phyloP scores from a whole-genome alignment of 169 alveolate species.

The Plasmodium knowlesi region DNA sequence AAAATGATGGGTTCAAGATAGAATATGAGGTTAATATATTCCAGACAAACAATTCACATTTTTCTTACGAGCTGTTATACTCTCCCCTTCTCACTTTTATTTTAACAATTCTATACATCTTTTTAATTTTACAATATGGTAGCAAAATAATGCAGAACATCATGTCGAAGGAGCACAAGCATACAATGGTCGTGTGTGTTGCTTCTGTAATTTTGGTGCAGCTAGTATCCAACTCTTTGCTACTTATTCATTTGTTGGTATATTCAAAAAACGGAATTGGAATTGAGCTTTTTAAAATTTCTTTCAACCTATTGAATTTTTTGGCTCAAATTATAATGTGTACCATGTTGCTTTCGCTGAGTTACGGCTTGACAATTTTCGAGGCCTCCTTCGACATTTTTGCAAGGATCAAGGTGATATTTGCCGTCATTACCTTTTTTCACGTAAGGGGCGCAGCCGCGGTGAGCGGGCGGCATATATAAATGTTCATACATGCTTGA shows the following conservation, averaged over 20 bases:
- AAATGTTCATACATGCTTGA: neutral
- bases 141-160: slow-evolving; percentile 35
- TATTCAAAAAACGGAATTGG: slow-evolving; percentile 69
- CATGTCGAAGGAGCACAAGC: slow-evolving; percentile 37
- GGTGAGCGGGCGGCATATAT: neutral
- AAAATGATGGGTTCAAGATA: slow-evolving; percentile 50
- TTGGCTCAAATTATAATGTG: slow-evolving; percentile 68
- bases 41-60: slow-evolving; percentile 61
- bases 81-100: slow-evolving; percentile 57
- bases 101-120: slow-evolving; percentile 42
- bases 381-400: slow-evolving; percentile 31
- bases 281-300: slow-evolving; percentile 48
- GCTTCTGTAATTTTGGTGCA: slow-evolving; percentile 57
- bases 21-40: slow-evolving; percentile 68
- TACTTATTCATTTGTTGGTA: slow-evolving; percentile 54
- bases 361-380: slow-evolving; percentile 58
- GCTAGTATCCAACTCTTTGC: slow-evolving; percentile 46
- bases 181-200: slow-evolving; percentile 43
- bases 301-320: slow-evolving; percentile 57
- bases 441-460: slow-evolving; percentile 43
- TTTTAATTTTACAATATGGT: slow-evolving; percentile 54
- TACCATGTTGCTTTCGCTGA: slow-evolving; percentile 67
- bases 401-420: slow-evolving; percentile 29
- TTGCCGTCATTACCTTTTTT: slow-evolving; percentile 38
- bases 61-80: slow-evolving; percentile 54